phyloP scores from a whole-genome alignment of 2,329 filamentous ascomycete genomes.

The Alternaria viburni region DNA sequence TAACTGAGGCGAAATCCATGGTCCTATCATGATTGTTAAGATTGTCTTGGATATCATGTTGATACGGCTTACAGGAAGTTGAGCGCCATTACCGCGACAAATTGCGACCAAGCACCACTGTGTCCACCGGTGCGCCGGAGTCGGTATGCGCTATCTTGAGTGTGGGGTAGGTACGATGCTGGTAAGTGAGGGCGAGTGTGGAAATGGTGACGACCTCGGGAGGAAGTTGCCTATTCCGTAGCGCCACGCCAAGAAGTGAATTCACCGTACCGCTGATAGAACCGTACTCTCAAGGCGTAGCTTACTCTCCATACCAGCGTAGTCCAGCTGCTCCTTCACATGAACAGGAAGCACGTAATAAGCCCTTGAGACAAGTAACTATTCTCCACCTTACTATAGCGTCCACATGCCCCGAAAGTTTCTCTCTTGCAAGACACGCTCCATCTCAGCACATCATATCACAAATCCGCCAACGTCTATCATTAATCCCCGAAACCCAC shows the following conservation, averaged over 20 bases:
- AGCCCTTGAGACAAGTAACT: too few species aligned
- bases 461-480: not conserved
- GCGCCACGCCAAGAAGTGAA: too few species aligned
- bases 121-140: too few species aligned
- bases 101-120: not conserved
- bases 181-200: not conserved
- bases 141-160: fast-evolving
- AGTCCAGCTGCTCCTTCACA: too few species aligned
- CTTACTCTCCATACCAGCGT: too few species aligned
- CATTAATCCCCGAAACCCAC: not conserved
- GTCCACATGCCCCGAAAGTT: too few species aligned
- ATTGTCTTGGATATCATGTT: too few species aligned
- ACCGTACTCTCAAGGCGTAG: too few species aligned
- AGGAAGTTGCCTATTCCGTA: not conserved
- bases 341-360: too few species aligned
- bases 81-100: fast-evolving
- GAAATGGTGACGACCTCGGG: not conserved
- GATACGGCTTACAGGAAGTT: not conserved
- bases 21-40: not conserved
- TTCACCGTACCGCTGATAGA: too few species aligned
- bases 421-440: not conserved
- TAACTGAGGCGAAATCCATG: not conserved
- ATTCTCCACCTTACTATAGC: too few species aligned
- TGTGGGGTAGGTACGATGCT: not conserved
- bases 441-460: not conserved